Conservation (phyloP, 1,139 yeast genomes). For the Geotrichum histeridarum region DNA sequence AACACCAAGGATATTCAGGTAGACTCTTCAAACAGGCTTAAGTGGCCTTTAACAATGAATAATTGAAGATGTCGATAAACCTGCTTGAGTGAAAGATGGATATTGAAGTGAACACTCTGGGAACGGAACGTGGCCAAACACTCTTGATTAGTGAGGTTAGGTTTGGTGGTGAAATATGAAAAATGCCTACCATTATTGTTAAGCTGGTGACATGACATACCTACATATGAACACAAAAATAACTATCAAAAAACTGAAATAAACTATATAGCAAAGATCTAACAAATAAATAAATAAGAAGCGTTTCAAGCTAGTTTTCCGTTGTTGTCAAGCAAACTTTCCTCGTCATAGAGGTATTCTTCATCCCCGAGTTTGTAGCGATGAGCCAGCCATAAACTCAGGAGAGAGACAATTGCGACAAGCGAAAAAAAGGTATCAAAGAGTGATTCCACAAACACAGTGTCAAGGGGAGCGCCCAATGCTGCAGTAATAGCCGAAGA, state of each 20-base stretch:
- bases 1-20: background rate
- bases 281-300: background rate
- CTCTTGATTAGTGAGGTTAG: background rate
- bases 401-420: constrained; percentile 50
- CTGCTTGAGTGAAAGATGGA: no score
- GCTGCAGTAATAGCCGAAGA: constrained; percentile 52
- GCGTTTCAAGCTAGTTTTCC: constrained; percentile 24
- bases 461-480: constrained; percentile 47
- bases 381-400: constrained; percentile 38
- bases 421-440: constrained; percentile 69
- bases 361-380: constrained; percentile 18
- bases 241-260: background rate
- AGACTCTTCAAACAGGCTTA: constrained; percentile 1
- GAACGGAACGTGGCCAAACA: constrained; percentile 1
- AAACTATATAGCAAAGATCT: background rate
- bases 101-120: no score
- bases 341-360: constrained; percentile 29
- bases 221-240: no score
- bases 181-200: background rate
- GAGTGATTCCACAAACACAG: constrained; percentile 67
- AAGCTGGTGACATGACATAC: background rate
- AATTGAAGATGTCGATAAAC: background rate
- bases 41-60: background rate
- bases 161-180: constrained; percentile 3
- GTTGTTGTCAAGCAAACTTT: constrained; percentile 25